Evolutionary conservation across 768 basidiomycete species (phyloP).

Genomic region (Mycena capillaripes): DNA sequence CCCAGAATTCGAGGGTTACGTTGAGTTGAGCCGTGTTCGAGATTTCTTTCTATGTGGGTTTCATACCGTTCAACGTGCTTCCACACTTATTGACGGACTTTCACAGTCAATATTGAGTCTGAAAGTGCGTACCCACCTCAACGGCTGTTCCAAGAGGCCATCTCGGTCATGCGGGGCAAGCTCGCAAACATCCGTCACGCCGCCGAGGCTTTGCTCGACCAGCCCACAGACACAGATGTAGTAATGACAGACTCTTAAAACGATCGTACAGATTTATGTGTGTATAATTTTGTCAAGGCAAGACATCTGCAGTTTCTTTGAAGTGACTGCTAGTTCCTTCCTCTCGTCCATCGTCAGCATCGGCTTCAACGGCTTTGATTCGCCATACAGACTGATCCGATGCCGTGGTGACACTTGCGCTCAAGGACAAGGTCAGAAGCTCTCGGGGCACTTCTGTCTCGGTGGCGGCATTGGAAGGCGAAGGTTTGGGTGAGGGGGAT

Average conservation of each 20-base stretch:
- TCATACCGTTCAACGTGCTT: background rate
- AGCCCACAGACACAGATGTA: conserved; percentile 60
- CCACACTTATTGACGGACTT: conserved; percentile 9
- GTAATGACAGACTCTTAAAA: conserved; percentile 62
- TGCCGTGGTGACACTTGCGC: background rate
- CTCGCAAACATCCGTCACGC: conserved; percentile 71
- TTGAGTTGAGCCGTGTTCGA: conserved; percentile 86
- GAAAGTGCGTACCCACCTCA: conserved; percentile 91
- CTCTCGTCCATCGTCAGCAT: background rate
- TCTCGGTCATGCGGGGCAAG: conserved; percentile 87
- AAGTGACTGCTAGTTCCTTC: background rate
- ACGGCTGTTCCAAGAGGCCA: conserved; percentile 83
- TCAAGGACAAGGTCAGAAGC: conserved; percentile 1
- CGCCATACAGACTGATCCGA: conserved; percentile 8
- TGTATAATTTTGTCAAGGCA: conserved; percentile 1
- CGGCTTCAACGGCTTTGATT: background rate
- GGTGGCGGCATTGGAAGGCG: background rate
- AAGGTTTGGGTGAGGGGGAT: background rate
- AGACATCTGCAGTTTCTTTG: background rate
- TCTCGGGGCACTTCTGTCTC: background rate
- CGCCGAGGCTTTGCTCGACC: conserved; percentile 68
- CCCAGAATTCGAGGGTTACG: conserved; percentile 88
- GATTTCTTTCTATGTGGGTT: conserved; percentile 93
- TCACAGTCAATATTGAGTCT: conserved; percentile 88
- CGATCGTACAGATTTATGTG: conserved; percentile 9